Base-by-base conservation (phyloP, 208 protist species). In the Trypanosomatidae sp. region DNA sequence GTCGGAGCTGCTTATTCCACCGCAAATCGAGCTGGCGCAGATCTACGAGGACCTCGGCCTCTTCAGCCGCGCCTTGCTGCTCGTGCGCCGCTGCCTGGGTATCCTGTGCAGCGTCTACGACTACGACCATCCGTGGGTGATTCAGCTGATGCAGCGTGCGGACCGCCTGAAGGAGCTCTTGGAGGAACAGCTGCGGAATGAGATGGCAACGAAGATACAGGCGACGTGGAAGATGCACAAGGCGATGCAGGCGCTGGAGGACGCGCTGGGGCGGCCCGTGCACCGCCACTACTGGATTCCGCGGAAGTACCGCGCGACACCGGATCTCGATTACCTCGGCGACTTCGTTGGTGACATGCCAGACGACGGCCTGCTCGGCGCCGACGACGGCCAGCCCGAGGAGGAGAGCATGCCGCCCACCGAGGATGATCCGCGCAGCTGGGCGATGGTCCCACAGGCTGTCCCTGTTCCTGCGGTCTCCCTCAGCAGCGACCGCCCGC, bases 81-180 rank as follows among this genome's bases (percentile, higher is more conserved):
- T 96, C 2, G 84, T 96, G 44, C 91, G 89, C 44, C 89, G 89
- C 55, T 96, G 91, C 69, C 77, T 94, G 41, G 91, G 91, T 56
- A 94, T 92, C 69, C 69, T 96, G 22, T 94, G 84, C 79, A 89
- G 83, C 71, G 89, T 91, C 50, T 96, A 89, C 79, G 91, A 94
- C 77, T 94, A 96, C 76, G 91, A 96, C 67, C 89, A 96, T 56
- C 89, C 89, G 59, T 92, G 87, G 84, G 86, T 96, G 41, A 73
- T 94, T 50, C 80, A 92, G 62, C 89, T 96, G 44, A 78, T 80
- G 58, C 75, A 83, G 44, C 91, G 86, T 25, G 79, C 79, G 1
- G 82, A 87, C 71, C 77, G 82, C 30, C 78, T 96, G 25, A 77
- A 83, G 30, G 71, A 39, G 47, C 70, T 76, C 39, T 78, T 83